Percentiles rank a stretch among this genome's conserved stretches.
phyloP scores from a whole-genome alignment of 2,329 filamentous ascomycete genomes.

The Cercospora sp. region DNA sequence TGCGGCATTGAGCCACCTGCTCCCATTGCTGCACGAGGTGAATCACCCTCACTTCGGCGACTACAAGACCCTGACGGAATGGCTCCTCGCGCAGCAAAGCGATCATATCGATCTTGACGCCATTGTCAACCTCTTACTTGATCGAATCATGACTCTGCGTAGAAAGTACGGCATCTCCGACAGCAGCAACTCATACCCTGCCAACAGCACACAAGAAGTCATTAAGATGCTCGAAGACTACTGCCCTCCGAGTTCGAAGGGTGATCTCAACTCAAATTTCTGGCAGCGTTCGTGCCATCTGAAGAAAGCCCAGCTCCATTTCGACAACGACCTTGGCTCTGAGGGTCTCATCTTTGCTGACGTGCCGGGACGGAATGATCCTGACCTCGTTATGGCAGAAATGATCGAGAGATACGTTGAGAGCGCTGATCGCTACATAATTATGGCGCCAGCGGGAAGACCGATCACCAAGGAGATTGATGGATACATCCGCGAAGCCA shows the following conservation, averaged over 20 bases:
- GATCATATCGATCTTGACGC: no score
- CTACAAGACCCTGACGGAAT: no score
- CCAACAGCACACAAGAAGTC: no score
- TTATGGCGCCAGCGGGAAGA: slow-evolving; percentile 1
- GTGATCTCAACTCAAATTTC: slow-evolving; percentile 6
- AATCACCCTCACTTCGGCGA: no score
- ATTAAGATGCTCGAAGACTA: no score
- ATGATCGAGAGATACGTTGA: background rate
- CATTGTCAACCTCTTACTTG: no score
- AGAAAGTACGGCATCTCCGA: no score
- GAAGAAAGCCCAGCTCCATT: slow-evolving; percentile 13
- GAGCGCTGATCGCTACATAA: background rate
- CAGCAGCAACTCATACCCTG: no score
- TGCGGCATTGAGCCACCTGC: no score
- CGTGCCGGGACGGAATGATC: slow-evolving; percentile 21
- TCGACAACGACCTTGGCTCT: slow-evolving; percentile 21
- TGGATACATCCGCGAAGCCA: background rate
- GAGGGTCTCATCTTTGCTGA: slow-evolving; percentile 26
- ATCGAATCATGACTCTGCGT: no score
- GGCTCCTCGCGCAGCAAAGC: no score
- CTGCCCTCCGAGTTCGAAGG: background rate
- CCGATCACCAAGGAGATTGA: slow-evolving; percentile 1
- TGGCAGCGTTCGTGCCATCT: slow-evolving; percentile 12
- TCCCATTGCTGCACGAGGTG: no score
- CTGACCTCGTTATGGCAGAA: background rate